Conservation (phyloP, 345 rosid species). For the Dipteronia dyeriana region DNA sequence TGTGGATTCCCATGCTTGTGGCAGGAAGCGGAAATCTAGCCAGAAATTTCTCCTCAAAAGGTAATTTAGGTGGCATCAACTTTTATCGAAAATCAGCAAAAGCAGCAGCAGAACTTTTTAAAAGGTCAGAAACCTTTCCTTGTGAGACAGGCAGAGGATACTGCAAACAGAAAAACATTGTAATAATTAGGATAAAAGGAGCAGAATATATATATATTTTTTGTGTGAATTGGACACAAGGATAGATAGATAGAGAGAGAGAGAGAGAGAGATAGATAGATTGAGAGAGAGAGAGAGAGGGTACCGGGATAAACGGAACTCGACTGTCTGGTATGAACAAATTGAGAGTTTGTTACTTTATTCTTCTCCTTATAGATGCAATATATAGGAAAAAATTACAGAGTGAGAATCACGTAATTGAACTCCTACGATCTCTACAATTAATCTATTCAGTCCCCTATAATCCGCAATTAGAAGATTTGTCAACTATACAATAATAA, state of each 20-base stretch:
- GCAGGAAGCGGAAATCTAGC: constrained; percentile 67
- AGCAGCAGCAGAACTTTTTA: constrained; percentile 53
- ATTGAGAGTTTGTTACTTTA: no score
- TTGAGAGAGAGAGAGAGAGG: constrained; percentile 22
- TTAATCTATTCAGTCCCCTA: no score
- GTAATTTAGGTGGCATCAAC: constrained; percentile 58
- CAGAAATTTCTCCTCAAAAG: constrained; percentile 73
- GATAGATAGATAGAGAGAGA: no score
- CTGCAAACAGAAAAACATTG: constrained; percentile 49
- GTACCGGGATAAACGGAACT: constrained; percentile 61
- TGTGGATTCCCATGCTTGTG: constrained; percentile 45
- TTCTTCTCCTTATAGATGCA: no score
- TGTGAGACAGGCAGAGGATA: constrained; percentile 46
- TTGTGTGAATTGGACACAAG: not conserved
- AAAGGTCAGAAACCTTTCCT: constrained; percentile 52
- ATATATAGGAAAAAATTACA: no score
- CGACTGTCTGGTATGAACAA: constrained; percentile 54
- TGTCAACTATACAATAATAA: no score
- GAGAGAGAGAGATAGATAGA: no score
- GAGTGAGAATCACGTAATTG: no score
- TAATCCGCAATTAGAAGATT: no score
- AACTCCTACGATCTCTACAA: no score
- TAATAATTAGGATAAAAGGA: constrained; percentile 16
- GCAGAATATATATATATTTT: not conserved
- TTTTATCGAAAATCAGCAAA: constrained; percentile 79